A percentile compares a stretch with the other conserved stretches of the same genome.
phyloP scores from a whole-genome alignment of 352 stramenopile species.

The Globisporangium sylvaticum region DNA sequence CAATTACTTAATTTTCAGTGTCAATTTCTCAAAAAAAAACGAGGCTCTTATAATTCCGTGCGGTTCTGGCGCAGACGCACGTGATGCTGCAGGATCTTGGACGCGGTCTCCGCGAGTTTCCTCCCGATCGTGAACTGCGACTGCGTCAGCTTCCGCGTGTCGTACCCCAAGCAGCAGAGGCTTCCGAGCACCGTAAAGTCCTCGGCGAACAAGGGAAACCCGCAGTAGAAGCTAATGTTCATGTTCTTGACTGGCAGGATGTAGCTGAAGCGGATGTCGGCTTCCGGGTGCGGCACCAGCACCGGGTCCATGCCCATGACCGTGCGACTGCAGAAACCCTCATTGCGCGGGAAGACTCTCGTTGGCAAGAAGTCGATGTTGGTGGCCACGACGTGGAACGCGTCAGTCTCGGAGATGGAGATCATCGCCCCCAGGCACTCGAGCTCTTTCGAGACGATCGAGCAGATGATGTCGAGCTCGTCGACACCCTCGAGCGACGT shows the following conservation, averaged over 20 bases:
- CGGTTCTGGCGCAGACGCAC: neutral
- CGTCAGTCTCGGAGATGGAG: constrained; percentile 10
- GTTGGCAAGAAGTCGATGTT: constrained; percentile 12
- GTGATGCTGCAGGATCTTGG: constrained; percentile 24
- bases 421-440: constrained; percentile 12
- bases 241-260: neutral
- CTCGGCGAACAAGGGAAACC: constrained; percentile 48
- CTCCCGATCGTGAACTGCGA: constrained; percentile 56
- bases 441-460: constrained; percentile 13
- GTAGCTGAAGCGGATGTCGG: constrained; percentile 14
- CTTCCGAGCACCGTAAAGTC: constrained; percentile 51
- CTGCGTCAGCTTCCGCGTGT: constrained; percentile 42
- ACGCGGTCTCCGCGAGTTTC: constrained; percentile 51
- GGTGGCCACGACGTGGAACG: constrained; percentile 14
- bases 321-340: constrained; percentile 18
- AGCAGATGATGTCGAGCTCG: constrained; percentile 20
- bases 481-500: neutral
- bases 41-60: neutral
- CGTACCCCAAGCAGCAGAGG: constrained; percentile 52
- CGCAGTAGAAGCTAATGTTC: constrained; percentile 65
- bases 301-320: constrained; percentile 18
- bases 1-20: neutral
- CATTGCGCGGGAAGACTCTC: constrained; percentile 11
- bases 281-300: constrained; percentile 17
- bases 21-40: neutral